phyloP scores from a whole-genome alignment of 2,329 filamentous ascomycete genomes.

The Penicillium rolfsii region DNA sequence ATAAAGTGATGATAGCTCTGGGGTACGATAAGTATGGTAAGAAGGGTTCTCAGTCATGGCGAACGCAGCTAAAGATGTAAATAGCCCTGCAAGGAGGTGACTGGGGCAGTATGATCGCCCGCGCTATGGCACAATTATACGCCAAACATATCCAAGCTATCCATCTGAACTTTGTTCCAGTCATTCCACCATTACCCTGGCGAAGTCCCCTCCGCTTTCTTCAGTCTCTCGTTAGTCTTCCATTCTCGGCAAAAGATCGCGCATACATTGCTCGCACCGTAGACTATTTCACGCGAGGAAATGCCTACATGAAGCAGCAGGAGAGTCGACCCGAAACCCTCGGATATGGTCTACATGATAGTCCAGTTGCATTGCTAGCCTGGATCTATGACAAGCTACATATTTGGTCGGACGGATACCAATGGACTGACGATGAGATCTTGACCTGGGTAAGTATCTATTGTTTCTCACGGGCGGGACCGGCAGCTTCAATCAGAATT shows the following conservation, averaged over 20 bases:
- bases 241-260: slow-evolving; percentile 34
- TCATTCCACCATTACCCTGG: slow-evolving; percentile 54
- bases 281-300: slow-evolving; percentile 31
- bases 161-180: slow-evolving; percentile 64
- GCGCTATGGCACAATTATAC: slow-evolving; percentile 63
- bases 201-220: slow-evolving; percentile 60
- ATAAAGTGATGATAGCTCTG: slow-evolving; percentile 70
- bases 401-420: slow-evolving; percentile 73
- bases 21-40: slow-evolving; percentile 65
- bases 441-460: slow-evolving; percentile 76
- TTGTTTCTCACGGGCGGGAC: slow-evolving; percentile 69
- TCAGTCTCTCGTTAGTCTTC: slow-evolving; percentile 33
- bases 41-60: neutral
- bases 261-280: slow-evolving; percentile 27
- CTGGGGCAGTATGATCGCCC: slow-evolving; percentile 69
- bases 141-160: slow-evolving; percentile 60
- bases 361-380: slow-evolving; percentile 69
- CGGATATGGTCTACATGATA: slow-evolving; percentile 69
- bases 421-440: slow-evolving; percentile 76
- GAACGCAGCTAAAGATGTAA: slow-evolving; percentile 6
- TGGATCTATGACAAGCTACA: slow-evolving; percentile 84
- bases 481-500: slow-evolving; percentile 68
- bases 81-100: slow-evolving; percentile 65
- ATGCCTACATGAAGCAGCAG: slow-evolving; percentile 62
- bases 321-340: slow-evolving; percentile 73